Evolutionary conservation across 768 basidiomycete species (phyloP).

Genomic region (Rhodotorula babjevae): DNA sequence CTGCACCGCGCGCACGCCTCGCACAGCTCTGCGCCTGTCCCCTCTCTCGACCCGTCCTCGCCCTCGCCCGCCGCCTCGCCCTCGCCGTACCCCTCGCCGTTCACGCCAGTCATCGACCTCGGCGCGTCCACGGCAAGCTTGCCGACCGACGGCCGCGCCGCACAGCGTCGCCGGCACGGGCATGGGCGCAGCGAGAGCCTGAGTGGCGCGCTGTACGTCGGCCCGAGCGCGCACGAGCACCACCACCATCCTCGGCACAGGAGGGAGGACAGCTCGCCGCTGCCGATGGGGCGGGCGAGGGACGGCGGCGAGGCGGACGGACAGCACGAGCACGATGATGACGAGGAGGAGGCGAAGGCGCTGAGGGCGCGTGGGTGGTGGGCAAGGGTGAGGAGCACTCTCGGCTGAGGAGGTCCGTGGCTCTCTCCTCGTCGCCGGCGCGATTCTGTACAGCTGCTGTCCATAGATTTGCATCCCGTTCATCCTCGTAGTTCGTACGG

Average conservation of each 20-base stretch:
- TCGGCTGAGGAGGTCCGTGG: not conserved
- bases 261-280: not conserved
- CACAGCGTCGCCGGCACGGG: not conserved
- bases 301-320: not conserved
- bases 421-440: no score
- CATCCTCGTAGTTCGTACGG: no score
- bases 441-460: not conserved
- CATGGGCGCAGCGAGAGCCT: slow-evolving; percentile 2
- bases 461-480: no score
- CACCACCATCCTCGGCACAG: no score
- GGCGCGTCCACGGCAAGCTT: not conserved
- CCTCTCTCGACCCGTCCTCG: no score
- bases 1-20: not conserved
- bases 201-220: slow-evolving; percentile 26
- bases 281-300: not conserved
- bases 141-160: not conserved
- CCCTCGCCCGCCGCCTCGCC: no score
- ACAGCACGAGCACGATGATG: not conserved
- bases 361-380: not conserved
- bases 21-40: not conserved
- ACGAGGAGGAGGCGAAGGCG: not conserved
- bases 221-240: no score
- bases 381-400: not conserved
- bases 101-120: not conserved
- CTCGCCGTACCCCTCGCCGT: not conserved